Base-by-base conservation (phyloP, 768 basidiomycete species). In the Hygrocybe coccinea region DNA sequence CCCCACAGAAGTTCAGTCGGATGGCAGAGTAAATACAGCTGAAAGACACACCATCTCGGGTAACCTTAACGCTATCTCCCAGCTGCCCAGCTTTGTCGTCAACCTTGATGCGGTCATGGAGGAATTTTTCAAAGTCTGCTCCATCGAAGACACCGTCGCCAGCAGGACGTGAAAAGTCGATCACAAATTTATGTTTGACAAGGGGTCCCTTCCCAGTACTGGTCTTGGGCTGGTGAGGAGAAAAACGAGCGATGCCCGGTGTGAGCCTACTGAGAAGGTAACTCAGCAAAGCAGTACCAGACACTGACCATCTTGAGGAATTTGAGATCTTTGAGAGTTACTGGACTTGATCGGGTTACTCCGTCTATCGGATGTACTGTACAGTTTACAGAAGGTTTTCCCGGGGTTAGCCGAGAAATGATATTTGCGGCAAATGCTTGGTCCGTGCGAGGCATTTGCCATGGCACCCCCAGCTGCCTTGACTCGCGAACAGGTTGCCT, bases 71-170 rank as follows among this genome's bases (percentile, higher is more conserved):
- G 62, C 76, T 86, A 50, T 98, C 95, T 41, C 90, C 91, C 56
- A 97, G 87, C 67, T 95, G 87, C 38, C 93, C 94, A 50, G 87
- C 79, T 79, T 94, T 94, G 45, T 89, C 89, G 55, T 92, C 91
- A 61, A 95, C 86, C 79, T 95, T 95, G 67, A 92, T 90, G 64
- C 89, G 88, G 75, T 95, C 93, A 66, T 93, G 90, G 50, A 95
- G 80, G 78, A 85, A 97, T 72, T 97, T 97, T 73, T 82, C 81
- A 66, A 83, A 82, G 63, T 80, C 80, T 36, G 79, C 80, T 60
- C 80, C 79, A 57, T 83, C 81, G 60, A 82, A 81, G 60, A 82
- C 79, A 58, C 79, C 76, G 63, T 80, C 78, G 41, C 41, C 46
- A 9, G 89, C 90, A 58, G 90, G 90, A 61, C 84, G 85, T 49